Conservation (phyloP, 2,329 filamentous ascomycete genomes). For the Hypoxylon sp. region DNA sequence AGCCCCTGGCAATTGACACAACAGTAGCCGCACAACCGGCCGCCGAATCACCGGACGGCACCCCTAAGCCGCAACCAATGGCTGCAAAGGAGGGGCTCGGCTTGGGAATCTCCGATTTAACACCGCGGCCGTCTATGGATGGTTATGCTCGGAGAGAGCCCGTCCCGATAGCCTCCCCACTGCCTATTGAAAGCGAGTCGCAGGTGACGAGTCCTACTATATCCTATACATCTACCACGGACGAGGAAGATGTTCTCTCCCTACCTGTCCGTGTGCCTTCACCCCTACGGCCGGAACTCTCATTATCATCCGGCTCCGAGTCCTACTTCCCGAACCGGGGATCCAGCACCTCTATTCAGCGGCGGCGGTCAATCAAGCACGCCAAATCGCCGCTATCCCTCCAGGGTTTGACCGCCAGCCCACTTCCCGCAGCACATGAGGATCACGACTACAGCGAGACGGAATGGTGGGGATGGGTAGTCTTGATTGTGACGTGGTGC, state of each 20-base stretch:
- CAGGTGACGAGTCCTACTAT: conserved; percentile 67
- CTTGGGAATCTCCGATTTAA: conserved; percentile 64
- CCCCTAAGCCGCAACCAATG: conserved; percentile 38
- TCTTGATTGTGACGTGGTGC: conserved; percentile 91
- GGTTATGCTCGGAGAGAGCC: conserved; percentile 58
- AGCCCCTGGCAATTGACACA: conserved; percentile 61
- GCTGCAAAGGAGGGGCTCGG: conserved; percentile 57
- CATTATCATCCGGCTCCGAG: conserved; percentile 71
- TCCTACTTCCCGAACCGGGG: conserved; percentile 69
- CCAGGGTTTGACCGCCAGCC: conserved; percentile 65
- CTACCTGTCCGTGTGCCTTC: conserved; percentile 67
- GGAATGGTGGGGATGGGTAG: conserved; percentile 98
- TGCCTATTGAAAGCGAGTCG: conserved; percentile 44
- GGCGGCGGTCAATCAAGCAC: conserved; percentile 65
- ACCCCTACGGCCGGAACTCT: conserved; percentile 58
- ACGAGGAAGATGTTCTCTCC: conserved; percentile 84
- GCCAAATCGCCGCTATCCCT: conserved; percentile 74
- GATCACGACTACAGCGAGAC: conserved; percentile 95
- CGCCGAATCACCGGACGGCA: conserved; percentile 44
- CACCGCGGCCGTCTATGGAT: conserved; percentile 63
- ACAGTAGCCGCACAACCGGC: conserved; percentile 36
- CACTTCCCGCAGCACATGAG: conserved; percentile 63
- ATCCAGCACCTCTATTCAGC: conserved; percentile 56
- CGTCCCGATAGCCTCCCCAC: conserved; percentile 36
- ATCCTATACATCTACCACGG: conserved; percentile 80